phyloP scores from a whole-genome alignment of 345 rosid genomes.

The Sisymbrium irio region DNA sequence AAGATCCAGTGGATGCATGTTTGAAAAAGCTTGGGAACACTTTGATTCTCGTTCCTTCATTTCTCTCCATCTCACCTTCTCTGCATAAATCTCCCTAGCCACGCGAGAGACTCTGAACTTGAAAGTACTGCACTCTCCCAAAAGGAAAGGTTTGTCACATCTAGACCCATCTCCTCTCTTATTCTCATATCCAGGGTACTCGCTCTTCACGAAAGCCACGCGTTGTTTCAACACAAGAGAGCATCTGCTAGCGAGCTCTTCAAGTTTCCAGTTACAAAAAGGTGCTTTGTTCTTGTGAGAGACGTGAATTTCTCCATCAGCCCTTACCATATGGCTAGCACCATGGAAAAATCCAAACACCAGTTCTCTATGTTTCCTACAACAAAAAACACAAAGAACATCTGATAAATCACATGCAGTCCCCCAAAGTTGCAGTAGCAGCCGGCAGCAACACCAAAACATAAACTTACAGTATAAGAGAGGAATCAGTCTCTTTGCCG shows the following conservation, averaged over 20 bases:
- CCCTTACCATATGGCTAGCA: slow-evolving; percentile 45
- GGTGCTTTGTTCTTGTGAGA: slow-evolving; percentile 53
- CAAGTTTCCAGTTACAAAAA: slow-evolving; percentile 50
- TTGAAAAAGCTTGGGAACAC: neutral
- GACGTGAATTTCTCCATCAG: slow-evolving; percentile 53
- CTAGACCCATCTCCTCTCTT: slow-evolving; percentile 50
- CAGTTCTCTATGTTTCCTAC: slow-evolving; percentile 50
- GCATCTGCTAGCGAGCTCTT: slow-evolving; percentile 45
- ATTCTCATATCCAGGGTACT: slow-evolving; percentile 50
- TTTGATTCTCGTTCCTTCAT: slow-evolving; percentile 19
- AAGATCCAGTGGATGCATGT: neutral
- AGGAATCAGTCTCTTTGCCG: slow-evolving; percentile 25
- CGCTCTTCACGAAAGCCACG: slow-evolving; percentile 37
- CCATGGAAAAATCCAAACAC: slow-evolving; percentile 42
- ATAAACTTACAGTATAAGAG: slow-evolving; percentile 39
- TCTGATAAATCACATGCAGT: neutral
- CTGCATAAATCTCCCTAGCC: slow-evolving; percentile 28
- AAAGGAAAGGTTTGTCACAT: slow-evolving; percentile 48
- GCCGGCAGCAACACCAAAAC: neutral
- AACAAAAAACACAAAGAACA: slow-evolving; percentile 2
- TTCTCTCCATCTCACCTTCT: slow-evolving; percentile 10
- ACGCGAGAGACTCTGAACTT: slow-evolving; percentile 33
- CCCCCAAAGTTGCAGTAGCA: neutral
- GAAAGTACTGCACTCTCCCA: slow-evolving; percentile 55
- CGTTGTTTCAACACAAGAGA: slow-evolving; percentile 25